Evolutionary conservation across 2,329 filamentous ascomycete genomes (phyloP).

Genomic region (Monilinia laxa): DNA sequence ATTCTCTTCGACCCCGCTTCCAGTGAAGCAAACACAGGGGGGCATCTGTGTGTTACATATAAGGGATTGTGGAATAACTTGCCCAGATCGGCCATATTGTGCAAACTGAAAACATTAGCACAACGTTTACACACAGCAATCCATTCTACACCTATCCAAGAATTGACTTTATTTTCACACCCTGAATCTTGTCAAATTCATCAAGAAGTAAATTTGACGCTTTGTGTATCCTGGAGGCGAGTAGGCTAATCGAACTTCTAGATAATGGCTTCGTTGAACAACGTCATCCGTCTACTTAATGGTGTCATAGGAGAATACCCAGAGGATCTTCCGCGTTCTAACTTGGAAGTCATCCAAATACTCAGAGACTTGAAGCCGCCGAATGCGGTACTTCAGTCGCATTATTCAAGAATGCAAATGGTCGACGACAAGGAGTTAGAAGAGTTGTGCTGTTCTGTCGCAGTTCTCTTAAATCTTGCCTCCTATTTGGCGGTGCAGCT

Average conservation of each 20-base stretch:
- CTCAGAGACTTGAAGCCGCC: neutral
- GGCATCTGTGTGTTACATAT: neutral
- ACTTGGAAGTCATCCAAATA: neutral
- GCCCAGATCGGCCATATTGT: too few relatives aligned
- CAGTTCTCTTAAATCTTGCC: neutral
- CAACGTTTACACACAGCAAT: neutral
- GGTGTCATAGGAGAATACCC: neutral
- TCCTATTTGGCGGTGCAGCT: neutral
- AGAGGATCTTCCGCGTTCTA: constrained; percentile 14
- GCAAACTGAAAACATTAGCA: neutral
- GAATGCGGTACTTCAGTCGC: neutral
- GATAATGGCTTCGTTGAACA: constrained; percentile 4
- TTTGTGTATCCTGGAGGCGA: neutral
- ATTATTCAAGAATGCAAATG: neutral
- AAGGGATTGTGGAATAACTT: too few relatives aligned
- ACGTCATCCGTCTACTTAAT: neutral
- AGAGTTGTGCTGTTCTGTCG: neutral
- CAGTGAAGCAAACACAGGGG: neutral
- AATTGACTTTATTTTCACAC: neutral
- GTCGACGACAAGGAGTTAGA: neutral
- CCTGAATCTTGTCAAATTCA: neutral
- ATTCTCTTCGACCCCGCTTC: neutral
- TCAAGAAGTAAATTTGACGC: constrained; percentile 3
- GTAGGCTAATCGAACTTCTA: neutral
- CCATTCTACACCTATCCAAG: neutral